These are phyloP conservation scores for Mycena latifolia DNA, from an alignment of 768 basidiomycete genomes.

Conservation along the genomic window DNA sequence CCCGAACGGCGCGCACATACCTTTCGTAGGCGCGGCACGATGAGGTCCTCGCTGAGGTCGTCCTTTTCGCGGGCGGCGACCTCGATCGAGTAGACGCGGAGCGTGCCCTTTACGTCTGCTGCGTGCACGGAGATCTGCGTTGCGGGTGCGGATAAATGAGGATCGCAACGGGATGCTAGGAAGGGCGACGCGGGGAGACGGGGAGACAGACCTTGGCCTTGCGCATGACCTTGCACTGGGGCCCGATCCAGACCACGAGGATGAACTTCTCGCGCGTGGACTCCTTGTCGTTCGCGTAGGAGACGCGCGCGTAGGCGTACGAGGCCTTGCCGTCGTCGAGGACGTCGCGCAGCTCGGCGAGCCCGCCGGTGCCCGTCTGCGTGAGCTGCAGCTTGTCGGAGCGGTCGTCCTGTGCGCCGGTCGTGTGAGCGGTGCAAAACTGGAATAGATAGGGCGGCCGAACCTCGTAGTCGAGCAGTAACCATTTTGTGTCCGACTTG, in stretches of 20 bases:
- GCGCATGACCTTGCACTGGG: constrained; percentile 89
- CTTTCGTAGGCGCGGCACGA: constrained; percentile 85
- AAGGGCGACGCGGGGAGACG: constrained; percentile 19
- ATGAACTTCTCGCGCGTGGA: constrained; percentile 91
- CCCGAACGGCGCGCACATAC: constrained; percentile 53
- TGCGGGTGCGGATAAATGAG: constrained; percentile 12
- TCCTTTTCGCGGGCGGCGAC: constrained; percentile 87
- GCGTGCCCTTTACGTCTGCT: constrained; percentile 86
- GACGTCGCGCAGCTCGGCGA: constrained; percentile 79
- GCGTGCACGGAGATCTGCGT: constrained; percentile 90
- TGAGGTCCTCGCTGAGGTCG: constrained; percentile 90
- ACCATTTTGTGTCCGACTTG: constrained; percentile 91
- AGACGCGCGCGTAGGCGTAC: constrained; percentile 87
- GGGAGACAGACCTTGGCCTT: constrained; percentile 81
- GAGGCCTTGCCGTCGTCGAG: constrained; percentile 83
- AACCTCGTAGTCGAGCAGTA: constrained; percentile 91
- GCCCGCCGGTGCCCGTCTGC: constrained; percentile 82
- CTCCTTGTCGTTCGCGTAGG: constrained; percentile 90
- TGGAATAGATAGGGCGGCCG: too few species aligned
- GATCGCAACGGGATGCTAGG: constrained; percentile 41
- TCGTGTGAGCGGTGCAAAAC: constrained; percentile 23
- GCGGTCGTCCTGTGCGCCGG: constrained; percentile 68
- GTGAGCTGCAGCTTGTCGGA: constrained; percentile 87
- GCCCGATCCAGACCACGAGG: constrained; percentile 87
- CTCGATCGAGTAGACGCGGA: constrained; percentile 88